These are phyloP conservation scores for Scleroderma citrinum DNA, from an alignment of 768 basidiomycete species.

Conservation along the genomic window DNA sequence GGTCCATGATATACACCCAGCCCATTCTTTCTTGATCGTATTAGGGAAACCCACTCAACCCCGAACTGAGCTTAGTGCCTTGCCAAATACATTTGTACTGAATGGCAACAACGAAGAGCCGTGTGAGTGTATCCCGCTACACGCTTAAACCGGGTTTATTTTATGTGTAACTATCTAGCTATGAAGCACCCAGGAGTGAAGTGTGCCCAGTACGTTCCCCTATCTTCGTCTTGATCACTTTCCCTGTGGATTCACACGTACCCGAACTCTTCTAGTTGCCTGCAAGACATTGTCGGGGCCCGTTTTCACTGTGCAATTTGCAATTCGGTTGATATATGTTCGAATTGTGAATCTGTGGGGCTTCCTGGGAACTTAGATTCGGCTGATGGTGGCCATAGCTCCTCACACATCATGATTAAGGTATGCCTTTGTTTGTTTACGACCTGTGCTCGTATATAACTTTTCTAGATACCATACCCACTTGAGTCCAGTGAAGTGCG, in stretches of 20 bases:
- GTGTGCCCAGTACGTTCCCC: constrained; percentile 70
- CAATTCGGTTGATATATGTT: constrained; percentile 77
- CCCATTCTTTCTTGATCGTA: constrained; percentile 78
- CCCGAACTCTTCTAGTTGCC: constrained; percentile 47
- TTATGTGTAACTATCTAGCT: constrained; percentile 35
- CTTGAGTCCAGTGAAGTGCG: constrained; percentile 68
- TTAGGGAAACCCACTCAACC: constrained; percentile 52
- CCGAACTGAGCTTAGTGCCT: constrained; percentile 35
- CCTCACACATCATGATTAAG: constrained; percentile 93
- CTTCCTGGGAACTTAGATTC: constrained; percentile 79
- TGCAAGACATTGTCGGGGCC: constrained; percentile 86
- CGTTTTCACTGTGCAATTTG: constrained; percentile 92
- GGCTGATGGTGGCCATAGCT: constrained; percentile 69
- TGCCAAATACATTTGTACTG: constrained; percentile 9
- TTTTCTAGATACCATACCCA: constrained; percentile 74
- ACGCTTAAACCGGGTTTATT: background rate
- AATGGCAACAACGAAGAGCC: constrained; percentile 49
- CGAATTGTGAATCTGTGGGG: constrained; percentile 82
- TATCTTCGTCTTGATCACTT: background rate
- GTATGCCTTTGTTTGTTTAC: constrained; percentile 33
- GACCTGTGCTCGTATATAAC: constrained; percentile 1
- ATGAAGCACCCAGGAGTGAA: constrained; percentile 76
- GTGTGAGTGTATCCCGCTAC: constrained; percentile 38
- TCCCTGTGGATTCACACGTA: background rate
- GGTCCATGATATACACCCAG: constrained; percentile 88